phyloP scores from a whole-genome alignment of 805 yeast genomes.

The Huiozyma naganishii region DNA sequence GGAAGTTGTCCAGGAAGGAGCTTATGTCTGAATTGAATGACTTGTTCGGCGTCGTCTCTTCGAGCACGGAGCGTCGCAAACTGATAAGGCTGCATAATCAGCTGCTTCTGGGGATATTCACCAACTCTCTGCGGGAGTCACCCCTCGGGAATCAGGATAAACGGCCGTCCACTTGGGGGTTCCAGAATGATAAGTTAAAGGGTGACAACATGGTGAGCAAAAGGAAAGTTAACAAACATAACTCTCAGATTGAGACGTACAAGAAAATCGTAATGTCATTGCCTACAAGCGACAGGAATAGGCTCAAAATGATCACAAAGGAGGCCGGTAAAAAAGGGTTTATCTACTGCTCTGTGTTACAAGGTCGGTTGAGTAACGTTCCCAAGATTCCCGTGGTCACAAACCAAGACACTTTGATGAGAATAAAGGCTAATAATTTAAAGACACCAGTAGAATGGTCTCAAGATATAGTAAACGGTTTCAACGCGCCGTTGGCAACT shows the following conservation, averaged over 20 bases:
- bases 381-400: conserved; percentile 74
- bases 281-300: conserved; percentile 71
- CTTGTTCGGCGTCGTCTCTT: conserved; percentile 30
- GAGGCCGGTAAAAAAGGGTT: conserved; percentile 74
- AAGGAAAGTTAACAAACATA: conserved; percentile 35
- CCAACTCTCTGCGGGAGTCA: conserved; percentile 72
- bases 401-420: conserved; percentile 25
- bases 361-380: conserved; percentile 45
- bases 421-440: conserved; percentile 23
- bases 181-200: conserved; percentile 30
- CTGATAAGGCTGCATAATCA: conserved; percentile 58
- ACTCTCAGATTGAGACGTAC: conserved; percentile 66
- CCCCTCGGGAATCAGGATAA: conserved; percentile 64
- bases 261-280: conserved; percentile 80
- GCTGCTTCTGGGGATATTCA: conserved; percentile 65
- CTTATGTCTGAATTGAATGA: conserved; percentile 47
- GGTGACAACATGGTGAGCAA: conserved; percentile 25
- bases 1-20: conserved; percentile 70
- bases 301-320: conserved; percentile 72
- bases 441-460: conserved; percentile 65
- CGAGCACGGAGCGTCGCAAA: conserved; percentile 1
- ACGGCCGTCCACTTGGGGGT: conserved; percentile 49
- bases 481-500: conserved; percentile 68
- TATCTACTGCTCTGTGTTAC: conserved; percentile 55
- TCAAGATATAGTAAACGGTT: conserved; percentile 80